Base-by-base conservation (phyloP, 139 green algal species). In the Chlamydomonas sp. region DNA sequence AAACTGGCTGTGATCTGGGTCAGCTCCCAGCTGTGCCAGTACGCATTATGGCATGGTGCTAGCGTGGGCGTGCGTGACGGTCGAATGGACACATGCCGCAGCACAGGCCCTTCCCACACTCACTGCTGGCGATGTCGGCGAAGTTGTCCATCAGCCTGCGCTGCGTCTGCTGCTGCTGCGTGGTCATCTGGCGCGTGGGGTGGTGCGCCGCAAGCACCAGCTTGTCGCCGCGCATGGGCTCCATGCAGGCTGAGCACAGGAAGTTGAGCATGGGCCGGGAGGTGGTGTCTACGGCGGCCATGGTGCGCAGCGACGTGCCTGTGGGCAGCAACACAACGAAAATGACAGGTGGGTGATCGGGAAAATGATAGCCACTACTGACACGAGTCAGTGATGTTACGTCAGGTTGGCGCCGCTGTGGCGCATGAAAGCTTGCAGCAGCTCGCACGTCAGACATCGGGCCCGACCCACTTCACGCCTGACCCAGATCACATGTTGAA, bases 141-240 rank as follows among this genome's bases (percentile, higher is more conserved):
- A 91, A 91, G 78, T 80, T 90, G 64, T 93, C 90, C 60, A 91
- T 16, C 31, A 93, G 78, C 14, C 90, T 72, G 20, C 90, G 59
- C 59, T 83, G 68, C 18, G 82, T 85, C 31, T 79, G 78, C 61
- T 85, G 78, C 90, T 93, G 90, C 67, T 93, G 86, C 57, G 86
- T 68, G n/a, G 90, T 93, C 67, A 93, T 68, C 58, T 84, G 67
- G 57, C 60, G 67, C 15, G 77, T 80, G 68, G 78, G 68, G 61
- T 83, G 67, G 64, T 85, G 59, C 76, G 89, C 87, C n/a, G 63
- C 85, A 61, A 93, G 76, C 69, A 90, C 57, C 87, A 93, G 90
- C 68, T 85, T 68, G 82, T 93, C 90, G 1, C 90, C 90, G 0
- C 90, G 20, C 78, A 87, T 78, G 18, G 83, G 83, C 75, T 91